A percentile compares a stretch with the other conserved stretches of the same genome.
Conservation (phyloP, 169 alveolate genomes). For the Plasmodium ovale region DNA sequence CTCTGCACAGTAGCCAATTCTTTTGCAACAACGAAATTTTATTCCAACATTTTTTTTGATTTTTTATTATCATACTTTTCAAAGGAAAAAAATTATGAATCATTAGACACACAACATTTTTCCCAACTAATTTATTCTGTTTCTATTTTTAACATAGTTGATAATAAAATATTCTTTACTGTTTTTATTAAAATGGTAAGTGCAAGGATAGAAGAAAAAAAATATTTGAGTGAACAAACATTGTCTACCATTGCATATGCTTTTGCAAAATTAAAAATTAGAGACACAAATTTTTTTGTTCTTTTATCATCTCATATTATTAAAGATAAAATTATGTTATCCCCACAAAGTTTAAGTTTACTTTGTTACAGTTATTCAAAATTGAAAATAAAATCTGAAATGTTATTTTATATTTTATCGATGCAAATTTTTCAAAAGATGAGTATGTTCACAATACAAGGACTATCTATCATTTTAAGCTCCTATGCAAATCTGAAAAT, state of each 20-base stretch:
- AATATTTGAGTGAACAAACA: slow-evolving; percentile 43
- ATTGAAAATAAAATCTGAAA: slow-evolving; percentile 65
- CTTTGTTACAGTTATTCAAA: slow-evolving; percentile 63
- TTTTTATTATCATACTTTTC: slow-evolving; percentile 31
- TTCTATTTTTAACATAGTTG: slow-evolving; percentile 11
- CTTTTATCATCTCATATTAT: slow-evolving; percentile 62
- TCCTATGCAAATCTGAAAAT: slow-evolving; percentile 60
- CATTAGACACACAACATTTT: slow-evolving; percentile 71
- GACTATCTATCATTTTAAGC: slow-evolving; percentile 38
- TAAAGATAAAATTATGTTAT: slow-evolving; percentile 50
- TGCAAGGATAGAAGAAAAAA: slow-evolving; percentile 20
- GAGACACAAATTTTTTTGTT: slow-evolving; percentile 46
- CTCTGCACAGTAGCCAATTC: slow-evolving; percentile 54
- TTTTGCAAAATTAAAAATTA: slow-evolving; percentile 44
- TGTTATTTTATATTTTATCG: slow-evolving; percentile 54
- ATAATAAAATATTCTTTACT: slow-evolving; percentile 23
- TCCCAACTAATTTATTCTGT: slow-evolving; percentile 62
- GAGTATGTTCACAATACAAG: slow-evolving; percentile 61
- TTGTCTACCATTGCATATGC: slow-evolving; percentile 66
- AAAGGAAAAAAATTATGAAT: slow-evolving; percentile 27
- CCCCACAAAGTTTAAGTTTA: slow-evolving; percentile 75
- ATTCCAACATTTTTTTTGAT: slow-evolving; percentile 28
- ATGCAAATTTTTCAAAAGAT: slow-evolving; percentile 64
- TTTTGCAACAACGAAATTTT: slow-evolving; percentile 39
- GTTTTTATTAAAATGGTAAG: slow-evolving; percentile 17